phyloP scores from a whole-genome alignment of 441 rosid genomes.

The Populus trichocarpa region DNA sequence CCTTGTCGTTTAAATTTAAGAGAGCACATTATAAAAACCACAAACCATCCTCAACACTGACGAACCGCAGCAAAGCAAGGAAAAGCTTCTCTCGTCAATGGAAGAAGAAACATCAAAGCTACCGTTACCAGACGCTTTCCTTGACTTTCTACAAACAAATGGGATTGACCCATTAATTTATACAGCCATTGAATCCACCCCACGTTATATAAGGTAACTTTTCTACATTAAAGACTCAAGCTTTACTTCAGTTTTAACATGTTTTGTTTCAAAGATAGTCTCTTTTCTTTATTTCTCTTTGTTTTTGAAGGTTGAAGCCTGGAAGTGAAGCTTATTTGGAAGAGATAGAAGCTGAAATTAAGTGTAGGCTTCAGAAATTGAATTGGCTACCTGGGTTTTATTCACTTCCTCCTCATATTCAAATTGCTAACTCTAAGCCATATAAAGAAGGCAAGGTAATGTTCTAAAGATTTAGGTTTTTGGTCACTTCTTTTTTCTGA shows the following conservation, averaged over 20 bases:
- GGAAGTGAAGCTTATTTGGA: constrained; percentile 42
- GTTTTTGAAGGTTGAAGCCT: constrained; percentile 60
- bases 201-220: constrained; percentile 73
- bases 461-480: background rate
- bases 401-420: constrained; percentile 67
- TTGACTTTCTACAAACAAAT: constrained; percentile 55
- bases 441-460: constrained; percentile 73
- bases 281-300: background rate
- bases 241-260: background rate
- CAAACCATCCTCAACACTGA: background rate
- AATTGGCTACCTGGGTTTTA: constrained; percentile 73
- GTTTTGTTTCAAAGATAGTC: background rate
- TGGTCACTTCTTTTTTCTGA: background rate
- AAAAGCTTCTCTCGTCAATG: background rate
- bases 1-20: background rate
- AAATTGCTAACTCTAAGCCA: constrained; percentile 65
- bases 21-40: background rate
- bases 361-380: constrained; percentile 62
- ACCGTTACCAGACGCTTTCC: constrained; percentile 58
- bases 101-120: constrained; percentile 36
- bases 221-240: background rate
- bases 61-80: background rate
- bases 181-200: constrained; percentile 40
- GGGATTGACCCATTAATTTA: constrained; percentile 76
- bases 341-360: constrained; percentile 62